phyloP scores from a whole-genome alignment of 345 rosid genomes.

The Camelina neglecta region DNA sequence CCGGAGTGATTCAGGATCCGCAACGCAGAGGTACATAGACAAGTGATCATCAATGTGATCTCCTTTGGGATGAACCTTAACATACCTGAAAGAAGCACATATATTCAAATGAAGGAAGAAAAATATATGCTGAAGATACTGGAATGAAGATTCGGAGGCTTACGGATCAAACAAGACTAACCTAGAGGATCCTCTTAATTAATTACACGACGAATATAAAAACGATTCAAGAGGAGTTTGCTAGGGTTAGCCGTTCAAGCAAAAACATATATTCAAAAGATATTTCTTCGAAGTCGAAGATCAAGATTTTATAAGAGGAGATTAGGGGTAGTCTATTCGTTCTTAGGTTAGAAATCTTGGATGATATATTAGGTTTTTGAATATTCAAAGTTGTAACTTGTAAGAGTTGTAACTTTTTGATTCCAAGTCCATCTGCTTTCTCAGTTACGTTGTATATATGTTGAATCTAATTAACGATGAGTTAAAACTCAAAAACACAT shows the following conservation, averaged over 20 bases:
- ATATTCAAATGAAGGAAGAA: not conserved
- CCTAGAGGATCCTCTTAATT: not conserved
- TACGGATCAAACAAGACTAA: not conserved
- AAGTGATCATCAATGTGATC: constrained; percentile 39
- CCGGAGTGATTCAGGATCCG: constrained; percentile 52
- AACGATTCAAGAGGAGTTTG: not conserved
- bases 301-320: not conserved
- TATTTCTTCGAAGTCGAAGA: not conserved
- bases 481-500: not conserved
- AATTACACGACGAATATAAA: no score
- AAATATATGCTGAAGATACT: not conserved
- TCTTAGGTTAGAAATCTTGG: not conserved
- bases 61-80: constrained; percentile 19
- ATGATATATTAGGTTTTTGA: not conserved
- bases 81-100: constrained; percentile 1
- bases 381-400: not conserved
- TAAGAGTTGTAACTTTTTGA: not conserved
- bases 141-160: not conserved
- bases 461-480: not conserved
- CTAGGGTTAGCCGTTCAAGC: constrained; percentile 3
- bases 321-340: not conserved
- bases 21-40: constrained; percentile 20
- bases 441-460: not conserved
- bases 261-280: not conserved
- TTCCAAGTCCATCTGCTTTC: not conserved